Evolutionary conservation across 208 protist species (phyloP), one percentile per base, ranked within the genome.

Genomic region (Zelonia costaricensis): DNA sequence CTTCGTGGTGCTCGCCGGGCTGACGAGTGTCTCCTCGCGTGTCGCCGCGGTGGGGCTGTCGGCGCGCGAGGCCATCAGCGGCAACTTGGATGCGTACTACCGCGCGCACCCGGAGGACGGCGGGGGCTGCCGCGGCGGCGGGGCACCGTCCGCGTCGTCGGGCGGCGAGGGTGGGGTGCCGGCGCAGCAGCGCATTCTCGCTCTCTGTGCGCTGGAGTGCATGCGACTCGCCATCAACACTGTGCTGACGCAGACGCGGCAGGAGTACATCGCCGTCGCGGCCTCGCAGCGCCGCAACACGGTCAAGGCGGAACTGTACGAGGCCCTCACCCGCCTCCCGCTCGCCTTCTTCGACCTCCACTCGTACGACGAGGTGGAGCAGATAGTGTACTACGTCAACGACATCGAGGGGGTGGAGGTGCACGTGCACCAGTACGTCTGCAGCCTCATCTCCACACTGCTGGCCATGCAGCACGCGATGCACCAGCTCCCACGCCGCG

Each of bases 341-440:
- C 53, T 93, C n/a, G 55, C 70, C 28, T 88, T 79, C 57, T 88
- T 86, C 59, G 86, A 93, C 40, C 58, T 68, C 0, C 68, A 81
- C 52, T 59, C 69, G 6, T 74, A 70, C 44, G 82, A 90, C 16
- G 78, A 84, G 54, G 58, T 93, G 16, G 86, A 93, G 69, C 68
- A 80, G 54, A 72, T 93, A 4, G 47, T 91, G 25, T 91, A 87
- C 67, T 91, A 91, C 71, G 69, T 80, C 2, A 89, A 91, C 60
- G 86, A 93, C 63, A 71, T 93, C 39, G 86, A 93, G 45, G 86
- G 86, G 18, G 81, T 93, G 7, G 86, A 93, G 57, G 83, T 93
- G 49, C 78, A 86, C 58, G 69, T 88, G 55, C 80, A 91, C 57
- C 62, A 78, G 27, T 88, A 77, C 56, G 8, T 83, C 33, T 70